A percentile compares a stretch with the other conserved stretches of the same genome.
Evolutionary conservation across 208 protist genomes (phyloP).

Genomic region (Leishmania braziliensis): DNA sequence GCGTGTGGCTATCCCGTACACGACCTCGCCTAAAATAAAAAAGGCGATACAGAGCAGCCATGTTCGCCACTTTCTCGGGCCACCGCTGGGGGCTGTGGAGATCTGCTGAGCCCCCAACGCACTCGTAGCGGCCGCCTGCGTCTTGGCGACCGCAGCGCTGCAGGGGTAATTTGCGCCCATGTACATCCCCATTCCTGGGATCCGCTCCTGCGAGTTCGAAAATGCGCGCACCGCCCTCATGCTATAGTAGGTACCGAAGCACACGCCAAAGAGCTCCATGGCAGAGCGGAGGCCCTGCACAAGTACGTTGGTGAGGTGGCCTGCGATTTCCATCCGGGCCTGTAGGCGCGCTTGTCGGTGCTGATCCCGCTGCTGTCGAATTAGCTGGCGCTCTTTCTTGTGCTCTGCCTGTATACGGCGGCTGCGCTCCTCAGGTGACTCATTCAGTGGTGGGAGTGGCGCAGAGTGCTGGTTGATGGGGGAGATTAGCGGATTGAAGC

Average conservation of each 20-base stretch:
- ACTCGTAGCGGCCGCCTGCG: constrained; percentile 10
- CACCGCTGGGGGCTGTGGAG: constrained; percentile 8
- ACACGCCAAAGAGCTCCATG: constrained; percentile 81
- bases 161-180: neutral
- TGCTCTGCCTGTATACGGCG: constrained; percentile 63
- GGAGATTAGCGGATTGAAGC: constrained; percentile 32
- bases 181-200: constrained; percentile 29
- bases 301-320: constrained; percentile 77
- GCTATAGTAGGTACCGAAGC: constrained; percentile 89
- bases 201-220: constrained; percentile 43
- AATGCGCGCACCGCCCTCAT: constrained; percentile 78
- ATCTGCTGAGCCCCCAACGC: constrained; percentile 11
- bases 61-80: constrained; percentile 45
- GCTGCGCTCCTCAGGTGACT: constrained; percentile 59
- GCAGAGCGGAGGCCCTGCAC: constrained; percentile 78
- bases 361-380: constrained; percentile 68
- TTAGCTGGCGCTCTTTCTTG: constrained; percentile 61
- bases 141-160: neutral
- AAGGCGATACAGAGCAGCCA: constrained; percentile 57
- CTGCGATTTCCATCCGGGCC: constrained; percentile 73
- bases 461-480: constrained; percentile 39
- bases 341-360: constrained; percentile 70
- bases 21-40: constrained; percentile 64
- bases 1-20: constrained; percentile 49
- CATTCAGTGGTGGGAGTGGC: constrained; percentile 52